Evolutionary conservation across 306 rosid genomes (phyloP).

Genomic region (Medicago lupulina): DNA sequence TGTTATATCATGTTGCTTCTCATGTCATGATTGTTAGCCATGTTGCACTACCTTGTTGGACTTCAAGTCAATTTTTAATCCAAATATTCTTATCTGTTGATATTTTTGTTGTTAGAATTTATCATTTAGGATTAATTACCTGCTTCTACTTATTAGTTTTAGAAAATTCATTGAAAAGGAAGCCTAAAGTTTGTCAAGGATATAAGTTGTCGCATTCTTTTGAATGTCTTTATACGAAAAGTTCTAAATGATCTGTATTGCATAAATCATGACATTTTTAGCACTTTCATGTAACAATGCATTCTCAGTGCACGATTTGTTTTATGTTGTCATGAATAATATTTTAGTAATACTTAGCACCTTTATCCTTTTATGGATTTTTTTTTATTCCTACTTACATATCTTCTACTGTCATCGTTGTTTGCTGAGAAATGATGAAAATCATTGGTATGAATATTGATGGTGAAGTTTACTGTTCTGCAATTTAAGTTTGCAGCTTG

Average conservation of each 20-base stretch:
- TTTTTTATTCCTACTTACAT: not conserved
- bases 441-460: conserved; percentile 10
- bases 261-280: not conserved
- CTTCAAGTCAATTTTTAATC: not conserved
- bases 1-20: not conserved
- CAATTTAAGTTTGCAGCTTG: not conserved
- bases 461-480: not conserved
- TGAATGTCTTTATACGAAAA: not conserved
- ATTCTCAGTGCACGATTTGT: conserved; percentile 9
- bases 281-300: not conserved
- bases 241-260: not conserved
- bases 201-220: not conserved
- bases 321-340: not conserved
- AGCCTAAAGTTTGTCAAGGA: not conserved
- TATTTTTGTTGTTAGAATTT: not conserved
- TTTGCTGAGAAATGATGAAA: not conserved
- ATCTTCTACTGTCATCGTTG: not conserved
- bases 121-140: not conserved
- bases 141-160: not conserved
- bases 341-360: not conserved
- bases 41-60: not conserved
- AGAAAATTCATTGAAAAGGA: not conserved
- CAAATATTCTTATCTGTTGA: conserved; percentile 10
- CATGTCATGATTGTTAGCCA: not conserved
- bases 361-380: not conserved